A percentile compares a stretch with the other conserved stretches of the same genome.
These are phyloP conservation scores for Termitomyces sp. DNA, from an alignment of 768 basidiomycete genomes.

Conservation along the genomic window DNA sequence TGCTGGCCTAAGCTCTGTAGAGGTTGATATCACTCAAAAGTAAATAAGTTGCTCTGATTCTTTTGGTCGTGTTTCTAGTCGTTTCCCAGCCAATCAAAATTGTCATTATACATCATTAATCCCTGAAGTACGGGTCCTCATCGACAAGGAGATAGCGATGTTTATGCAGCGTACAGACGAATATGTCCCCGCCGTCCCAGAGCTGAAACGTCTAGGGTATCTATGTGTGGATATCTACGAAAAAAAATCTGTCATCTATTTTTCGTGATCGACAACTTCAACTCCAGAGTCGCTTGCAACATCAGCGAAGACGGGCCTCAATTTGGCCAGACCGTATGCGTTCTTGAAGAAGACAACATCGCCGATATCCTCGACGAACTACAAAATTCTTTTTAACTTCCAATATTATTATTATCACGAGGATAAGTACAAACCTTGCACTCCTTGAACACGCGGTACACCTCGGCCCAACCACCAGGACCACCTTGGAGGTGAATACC, in stretches of 20 bases:
- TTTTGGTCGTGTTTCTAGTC: not conserved
- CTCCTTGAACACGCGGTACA: slow-evolving; percentile 68
- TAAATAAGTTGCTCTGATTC: no score
- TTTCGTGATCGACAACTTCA: slow-evolving; percentile 41
- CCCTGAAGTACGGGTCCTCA: not conserved
- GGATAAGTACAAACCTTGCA: slow-evolving; percentile 55
- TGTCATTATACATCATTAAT: not conserved
- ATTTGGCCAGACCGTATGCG: slow-evolving; percentile 67
- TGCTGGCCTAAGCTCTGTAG: no score
- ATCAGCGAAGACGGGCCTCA: slow-evolving; percentile 62
- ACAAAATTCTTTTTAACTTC: not conserved
- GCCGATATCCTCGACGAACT: slow-evolving; percentile 94
- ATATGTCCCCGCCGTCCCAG: not conserved
- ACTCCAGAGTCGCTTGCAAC: slow-evolving; percentile 50
- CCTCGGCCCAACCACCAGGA: slow-evolving; percentile 77
- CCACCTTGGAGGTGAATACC: slow-evolving; percentile 62
- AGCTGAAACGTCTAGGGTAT: slow-evolving; percentile 11
- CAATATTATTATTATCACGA: not conserved
- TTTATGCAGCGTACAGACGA: not conserved
- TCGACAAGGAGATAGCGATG: not conserved
- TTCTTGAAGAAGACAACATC: slow-evolving; percentile 92
- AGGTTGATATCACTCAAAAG: no score
- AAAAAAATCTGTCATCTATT: slow-evolving; percentile 10
- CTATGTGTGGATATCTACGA: slow-evolving; percentile 1
- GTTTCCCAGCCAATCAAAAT: not conserved